These are phyloP conservation scores for Apiosordaria backusii DNA, from an alignment of 495 filamentous ascomycete genomes.

Conservation along the genomic window DNA sequence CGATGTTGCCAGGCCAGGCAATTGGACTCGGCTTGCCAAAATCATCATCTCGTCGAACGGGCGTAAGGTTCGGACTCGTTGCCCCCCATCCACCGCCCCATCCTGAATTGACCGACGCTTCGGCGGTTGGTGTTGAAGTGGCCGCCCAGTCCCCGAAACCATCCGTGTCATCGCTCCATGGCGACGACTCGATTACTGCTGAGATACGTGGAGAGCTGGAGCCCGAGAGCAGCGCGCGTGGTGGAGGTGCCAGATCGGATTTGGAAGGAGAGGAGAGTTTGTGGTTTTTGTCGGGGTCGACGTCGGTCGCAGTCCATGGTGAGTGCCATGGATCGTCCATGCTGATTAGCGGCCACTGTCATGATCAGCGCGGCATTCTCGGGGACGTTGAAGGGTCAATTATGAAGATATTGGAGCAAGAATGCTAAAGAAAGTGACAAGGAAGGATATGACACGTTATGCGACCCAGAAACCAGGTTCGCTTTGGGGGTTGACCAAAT, in stretches of 20 bases:
- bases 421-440: neutral
- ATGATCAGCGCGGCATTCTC: constrained; percentile 22
- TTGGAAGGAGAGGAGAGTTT: constrained; percentile 33
- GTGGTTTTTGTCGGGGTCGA: constrained; percentile 30
- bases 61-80: constrained; percentile 33
- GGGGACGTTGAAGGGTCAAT: neutral
- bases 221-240: constrained; percentile 43
- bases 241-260: constrained; percentile 42
- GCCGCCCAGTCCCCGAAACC: constrained; percentile 43
- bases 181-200: constrained; percentile 34
- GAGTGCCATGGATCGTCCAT: constrained; percentile 60
- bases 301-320: constrained; percentile 44
- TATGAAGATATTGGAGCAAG: neutral
- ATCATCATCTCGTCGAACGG: constrained; percentile 29
- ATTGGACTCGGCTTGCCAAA: constrained; percentile 36
- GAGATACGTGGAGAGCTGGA: constrained; percentile 31
- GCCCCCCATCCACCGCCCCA: constrained; percentile 39
- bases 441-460: neutral
- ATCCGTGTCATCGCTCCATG: constrained; percentile 45
- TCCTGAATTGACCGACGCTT: constrained; percentile 28
- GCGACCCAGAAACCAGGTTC: constrained; percentile 1
- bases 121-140: constrained; percentile 14
- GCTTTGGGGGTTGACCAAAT: constrained; percentile 1
- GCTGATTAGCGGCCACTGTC: constrained; percentile 28
- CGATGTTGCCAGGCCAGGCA: constrained; percentile 40